These are phyloP conservation scores for Phoma sp. DNA, from an alignment of 2,329 filamentous ascomycete genomes.

Conservation along the genomic window DNA sequence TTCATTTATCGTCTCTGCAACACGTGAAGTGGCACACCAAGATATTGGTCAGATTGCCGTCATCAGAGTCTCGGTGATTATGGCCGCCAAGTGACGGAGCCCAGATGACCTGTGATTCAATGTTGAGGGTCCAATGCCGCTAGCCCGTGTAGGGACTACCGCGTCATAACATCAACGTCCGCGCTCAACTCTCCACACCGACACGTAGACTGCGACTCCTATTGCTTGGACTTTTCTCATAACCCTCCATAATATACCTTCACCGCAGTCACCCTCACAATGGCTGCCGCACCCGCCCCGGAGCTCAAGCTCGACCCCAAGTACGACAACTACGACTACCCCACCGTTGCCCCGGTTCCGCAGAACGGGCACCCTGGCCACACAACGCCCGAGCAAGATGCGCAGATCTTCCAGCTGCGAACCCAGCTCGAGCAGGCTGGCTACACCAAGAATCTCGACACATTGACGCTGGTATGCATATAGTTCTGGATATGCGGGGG, in stretches of 20 bases:
- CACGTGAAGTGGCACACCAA: neutral
- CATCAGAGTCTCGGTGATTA: constrained; percentile 16
- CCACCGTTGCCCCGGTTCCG: constrained; percentile 74
- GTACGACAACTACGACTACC: constrained; percentile 96
- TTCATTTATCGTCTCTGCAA: constrained; percentile 12
- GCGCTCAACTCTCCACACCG: constrained; percentile 23
- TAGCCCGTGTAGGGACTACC: constrained; percentile 39
- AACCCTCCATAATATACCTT: constrained; percentile 3
- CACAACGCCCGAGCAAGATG: constrained; percentile 86
- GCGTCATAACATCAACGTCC: constrained; percentile 39
- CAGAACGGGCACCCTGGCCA: constrained; percentile 86
- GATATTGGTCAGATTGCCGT: constrained; percentile 15
- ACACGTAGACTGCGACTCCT: constrained; percentile 18
- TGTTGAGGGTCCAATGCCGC: constrained; percentile 16
- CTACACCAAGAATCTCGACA: constrained; percentile 85
- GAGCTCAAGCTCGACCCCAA: constrained; percentile 74
- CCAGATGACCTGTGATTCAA: constrained; percentile 14
- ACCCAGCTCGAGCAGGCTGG: constrained; percentile 83
- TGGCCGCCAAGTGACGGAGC: constrained; percentile 9
- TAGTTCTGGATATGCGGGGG: neutral
- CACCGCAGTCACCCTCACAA: constrained; percentile 26
- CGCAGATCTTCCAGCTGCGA: constrained; percentile 85
- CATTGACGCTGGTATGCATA: constrained; percentile 78
- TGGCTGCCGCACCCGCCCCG: constrained; percentile 39
- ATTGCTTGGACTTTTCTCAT: constrained; percentile 18